Evolutionary conservation across 106 monocot species (phyloP), one percentile per base, ranked within the genome.

Genomic region (Cymbidium sinense): DNA sequence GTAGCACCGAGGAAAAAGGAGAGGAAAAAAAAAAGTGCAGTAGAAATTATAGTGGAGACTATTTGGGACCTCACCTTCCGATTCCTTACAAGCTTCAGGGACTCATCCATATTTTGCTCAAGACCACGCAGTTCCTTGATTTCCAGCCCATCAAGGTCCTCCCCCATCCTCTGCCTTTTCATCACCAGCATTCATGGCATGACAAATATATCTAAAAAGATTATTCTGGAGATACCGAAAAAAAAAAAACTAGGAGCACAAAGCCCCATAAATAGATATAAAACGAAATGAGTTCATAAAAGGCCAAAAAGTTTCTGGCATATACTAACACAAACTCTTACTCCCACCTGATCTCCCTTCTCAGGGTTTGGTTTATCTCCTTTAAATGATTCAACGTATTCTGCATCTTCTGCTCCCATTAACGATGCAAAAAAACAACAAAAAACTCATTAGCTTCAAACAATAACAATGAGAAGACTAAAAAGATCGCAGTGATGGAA

Each of bases 141-240:
- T 50, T 87, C 88, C 70, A 93, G 31, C 25, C 72, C 90, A 55
- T 87, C 90, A 43, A 93, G 75, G 54, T 93, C 90, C 51, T 86
- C 86, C 8, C 95, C 95, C 78, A 86, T 90, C 50, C 90, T 79
- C 81, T 95, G 93, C 88, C 95, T 95, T 34, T 29, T 58, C 50
- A 74, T 62, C 4, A 34, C 17, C 28, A 1, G 15, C 31, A 33
- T 11, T 67, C 67, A 73, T 15, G 41, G 8, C 23, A 35, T 9
- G 6, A 28, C 29, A 67, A 20, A 44, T 23, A 29, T 0, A 23
- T 25, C 39, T 12, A 31, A 1, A 71, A 20, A 35, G 0, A 69
- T 31, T 33, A 28, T 15, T 69, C 69, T 0, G 34, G 39, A 20
- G 20, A 37, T 39, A 33, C 67, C 3, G 6, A 30, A 33, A 33